These are phyloP conservation scores for Trichomonascus vanleenenianus DNA, from an alignment of 805 yeast genomes.

Conservation along the genomic window DNA sequence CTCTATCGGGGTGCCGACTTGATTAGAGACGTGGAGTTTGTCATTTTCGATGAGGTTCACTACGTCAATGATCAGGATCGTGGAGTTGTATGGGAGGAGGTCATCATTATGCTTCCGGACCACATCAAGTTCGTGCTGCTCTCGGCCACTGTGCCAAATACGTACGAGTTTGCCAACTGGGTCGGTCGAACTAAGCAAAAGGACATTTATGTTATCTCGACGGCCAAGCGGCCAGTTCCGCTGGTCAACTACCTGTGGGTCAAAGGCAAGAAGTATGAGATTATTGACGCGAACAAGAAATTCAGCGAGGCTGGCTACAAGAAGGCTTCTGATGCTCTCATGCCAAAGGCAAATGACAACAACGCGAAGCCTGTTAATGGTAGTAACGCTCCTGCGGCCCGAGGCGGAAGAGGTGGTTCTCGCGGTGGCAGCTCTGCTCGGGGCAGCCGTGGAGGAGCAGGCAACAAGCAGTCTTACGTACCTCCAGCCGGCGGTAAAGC, in stretches of 20 bases:
- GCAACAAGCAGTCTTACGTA: background rate
- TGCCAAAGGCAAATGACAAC: constrained; percentile 27
- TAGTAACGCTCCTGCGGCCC: constrained; percentile 32
- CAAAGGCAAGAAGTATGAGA: constrained; percentile 60
- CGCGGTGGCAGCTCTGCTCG: constrained; percentile 36
- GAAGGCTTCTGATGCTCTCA: constrained; percentile 9
- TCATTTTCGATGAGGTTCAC: constrained; percentile 96
- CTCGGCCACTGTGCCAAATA: constrained; percentile 98
- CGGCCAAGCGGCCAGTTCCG: constrained; percentile 96
- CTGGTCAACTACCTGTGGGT: constrained; percentile 83
- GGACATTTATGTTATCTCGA: constrained; percentile 91
- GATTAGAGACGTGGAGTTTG: constrained; percentile 94
- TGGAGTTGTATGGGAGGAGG: constrained; percentile 99
- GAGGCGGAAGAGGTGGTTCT: constrained; percentile 31
- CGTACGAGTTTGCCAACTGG: constrained; percentile 97
- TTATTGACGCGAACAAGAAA: constrained; percentile 64
- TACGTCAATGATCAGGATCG: constrained; percentile 94
- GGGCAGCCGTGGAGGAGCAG: constrained; percentile 18
- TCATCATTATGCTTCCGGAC: constrained; percentile 93
- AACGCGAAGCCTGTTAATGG: constrained; percentile 28
- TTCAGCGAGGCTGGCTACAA: constrained; percentile 59
- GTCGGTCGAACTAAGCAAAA: constrained; percentile 95
- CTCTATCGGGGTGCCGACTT: constrained; percentile 93
- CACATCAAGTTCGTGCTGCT: constrained; percentile 86
- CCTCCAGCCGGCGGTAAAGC: background rate